phyloP scores from a whole-genome alignment of 1,284 basidiomycete species.

The Irpex sp. region DNA sequence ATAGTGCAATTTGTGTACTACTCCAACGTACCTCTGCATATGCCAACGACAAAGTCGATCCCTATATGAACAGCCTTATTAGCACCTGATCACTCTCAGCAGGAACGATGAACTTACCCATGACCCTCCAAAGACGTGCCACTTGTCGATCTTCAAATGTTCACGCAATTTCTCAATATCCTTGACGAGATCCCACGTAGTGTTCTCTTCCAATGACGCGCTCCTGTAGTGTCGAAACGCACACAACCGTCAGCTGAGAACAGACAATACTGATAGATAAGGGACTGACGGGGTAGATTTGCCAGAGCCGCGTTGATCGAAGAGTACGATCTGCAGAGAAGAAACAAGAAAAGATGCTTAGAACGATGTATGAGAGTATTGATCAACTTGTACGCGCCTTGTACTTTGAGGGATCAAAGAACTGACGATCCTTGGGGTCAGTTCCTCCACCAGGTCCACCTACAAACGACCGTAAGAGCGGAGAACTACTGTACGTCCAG shows the following conservation, averaged over 20 bases:
- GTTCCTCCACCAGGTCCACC: constrained; percentile 77
- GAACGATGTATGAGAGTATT: too few species aligned
- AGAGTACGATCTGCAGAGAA: constrained; percentile 55
- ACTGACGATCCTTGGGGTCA: constrained; percentile 61
- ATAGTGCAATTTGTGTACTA: too few species aligned
- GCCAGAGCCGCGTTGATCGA: constrained; percentile 87
- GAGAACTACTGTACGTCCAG: not conserved
- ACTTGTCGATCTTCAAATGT: constrained; percentile 65
- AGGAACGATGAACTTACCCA: too few species aligned
- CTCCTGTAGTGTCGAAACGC: constrained; percentile 34
- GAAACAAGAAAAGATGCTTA: not conserved
- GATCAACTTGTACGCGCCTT: constrained; percentile 40
- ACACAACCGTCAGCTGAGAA: not conserved
- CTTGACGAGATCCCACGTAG: constrained; percentile 90
- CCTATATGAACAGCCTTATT: too few species aligned
- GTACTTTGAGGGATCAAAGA: constrained; percentile 83
- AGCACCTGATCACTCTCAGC: too few species aligned
- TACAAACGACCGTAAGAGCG: constrained; percentile 19
- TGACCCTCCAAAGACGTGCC: constrained; percentile 90
- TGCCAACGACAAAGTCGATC: constrained; percentile 83
- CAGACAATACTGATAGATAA: not conserved
- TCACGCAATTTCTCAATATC: constrained; percentile 83
- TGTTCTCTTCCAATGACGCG: constrained; percentile 81
- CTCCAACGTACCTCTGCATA: constrained; percentile 67
- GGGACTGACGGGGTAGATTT: constrained; percentile 69